Conservation (phyloP, 192 early-diverging fungal genomes). For the Coemansia aciculifera region DNA sequence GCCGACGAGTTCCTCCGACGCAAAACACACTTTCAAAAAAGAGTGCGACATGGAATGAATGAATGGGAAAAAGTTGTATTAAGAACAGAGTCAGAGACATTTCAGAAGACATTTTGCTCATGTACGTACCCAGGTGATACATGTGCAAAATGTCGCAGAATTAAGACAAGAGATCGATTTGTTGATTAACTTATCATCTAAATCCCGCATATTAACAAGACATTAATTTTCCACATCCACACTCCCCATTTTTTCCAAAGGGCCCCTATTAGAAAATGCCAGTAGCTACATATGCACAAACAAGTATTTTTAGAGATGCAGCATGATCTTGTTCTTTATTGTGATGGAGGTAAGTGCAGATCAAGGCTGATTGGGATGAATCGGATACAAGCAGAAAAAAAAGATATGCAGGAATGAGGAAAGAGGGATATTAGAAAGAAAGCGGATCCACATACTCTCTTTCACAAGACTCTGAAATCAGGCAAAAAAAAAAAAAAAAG, state of each 20-base stretch:
- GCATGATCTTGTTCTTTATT: neutral
- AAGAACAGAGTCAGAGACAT: slow-evolving; percentile 7
- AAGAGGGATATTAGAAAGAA: neutral
- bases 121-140: neutral
- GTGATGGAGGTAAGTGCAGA: neutral
- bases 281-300: neutral
- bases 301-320: neutral
- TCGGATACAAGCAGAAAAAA: neutral
- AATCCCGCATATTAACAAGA: neutral
- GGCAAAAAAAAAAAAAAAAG: neutral
- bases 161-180: neutral
- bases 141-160: neutral
- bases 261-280: neutral
- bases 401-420: neutral
- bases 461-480: neutral
- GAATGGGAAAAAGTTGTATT: neutral
- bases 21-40: neutral
- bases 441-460: neutral
- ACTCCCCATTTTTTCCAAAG: neutral
- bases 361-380: neutral
- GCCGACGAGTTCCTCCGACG: neutral
- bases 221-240: neutral
- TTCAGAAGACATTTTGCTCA: neutral
- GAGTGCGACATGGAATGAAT: neutral
- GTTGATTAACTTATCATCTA: neutral